These are phyloP conservation scores for Penicillium hesseltinei DNA, from an alignment of 2,329 filamentous ascomycete species.

Conservation along the genomic window DNA sequence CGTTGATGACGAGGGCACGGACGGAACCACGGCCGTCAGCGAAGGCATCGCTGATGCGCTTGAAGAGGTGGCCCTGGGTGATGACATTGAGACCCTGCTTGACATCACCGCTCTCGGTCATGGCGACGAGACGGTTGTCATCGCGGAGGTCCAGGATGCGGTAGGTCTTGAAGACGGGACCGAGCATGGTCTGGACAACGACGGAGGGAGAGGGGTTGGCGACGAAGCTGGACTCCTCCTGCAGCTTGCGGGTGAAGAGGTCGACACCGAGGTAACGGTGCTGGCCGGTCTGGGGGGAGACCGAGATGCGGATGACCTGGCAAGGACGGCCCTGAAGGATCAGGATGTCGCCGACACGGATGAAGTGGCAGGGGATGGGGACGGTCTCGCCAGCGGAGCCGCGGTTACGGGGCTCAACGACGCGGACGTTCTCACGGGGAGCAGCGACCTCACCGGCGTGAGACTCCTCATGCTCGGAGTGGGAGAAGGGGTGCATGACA, in stretches of 20 bases:
- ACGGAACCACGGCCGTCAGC: conserved; percentile 89
- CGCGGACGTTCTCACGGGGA: conserved; percentile 48
- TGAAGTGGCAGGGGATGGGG: conserved; percentile 98
- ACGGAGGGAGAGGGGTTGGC: conserved; percentile 96
- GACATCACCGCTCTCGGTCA: conserved; percentile 98
- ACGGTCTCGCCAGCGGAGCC: conserved; percentile 71
- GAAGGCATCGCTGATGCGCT: conserved; percentile 78
- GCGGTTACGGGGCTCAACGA: conserved; percentile 51
- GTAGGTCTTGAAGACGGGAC: conserved; percentile 99
- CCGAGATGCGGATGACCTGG: conserved; percentile 99
- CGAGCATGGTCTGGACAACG: conserved; percentile 98
- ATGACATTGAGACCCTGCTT: conserved; percentile 93
- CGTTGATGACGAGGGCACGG: conserved; percentile 92
- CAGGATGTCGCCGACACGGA: conserved; percentile 97
- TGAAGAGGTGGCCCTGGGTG: conserved; percentile 87
- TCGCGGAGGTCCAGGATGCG: conserved; percentile 96
- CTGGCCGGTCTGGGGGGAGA: conserved; percentile 95
- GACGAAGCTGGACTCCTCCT: conserved; percentile 97
- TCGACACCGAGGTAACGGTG: conserved; percentile 99
- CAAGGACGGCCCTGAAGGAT: conserved; percentile 98
- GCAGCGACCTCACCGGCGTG: conserved; percentile 44
- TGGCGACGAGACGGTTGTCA: conserved; percentile 77
- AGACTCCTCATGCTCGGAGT: conserved; percentile 43
- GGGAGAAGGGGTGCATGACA: conserved; percentile 59
- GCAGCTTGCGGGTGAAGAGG: conserved; percentile 99